Evolutionary conservation across 2,329 filamentous ascomycete genomes (phyloP), one percentile per base, ranked within the genome.

Genomic region (Ramularia endophylla): DNA sequence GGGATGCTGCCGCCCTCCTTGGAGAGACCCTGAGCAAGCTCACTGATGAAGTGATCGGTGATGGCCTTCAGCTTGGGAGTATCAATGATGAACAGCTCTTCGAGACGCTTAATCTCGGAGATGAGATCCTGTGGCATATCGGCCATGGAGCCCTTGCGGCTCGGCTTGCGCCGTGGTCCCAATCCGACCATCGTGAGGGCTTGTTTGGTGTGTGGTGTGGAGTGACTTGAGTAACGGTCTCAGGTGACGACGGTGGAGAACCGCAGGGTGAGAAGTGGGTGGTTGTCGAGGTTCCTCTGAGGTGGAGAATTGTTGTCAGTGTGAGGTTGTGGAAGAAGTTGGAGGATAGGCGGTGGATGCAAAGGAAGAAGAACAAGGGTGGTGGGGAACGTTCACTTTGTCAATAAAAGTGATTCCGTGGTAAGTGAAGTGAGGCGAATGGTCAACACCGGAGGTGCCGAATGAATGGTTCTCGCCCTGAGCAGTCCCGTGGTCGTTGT

Each of bases 1-100:
- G 90, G 89, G 17, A 98, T 97, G 64, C 83, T 94, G 46, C 88
- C 89, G 48, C 90, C 90, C 67, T 94, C 83, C 44, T 88, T 83
- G 40, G 77, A 85, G 40, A 97, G 74, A 84, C 86, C 88, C 68
- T 94, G 94, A 50, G 81, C 77, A 40, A 98, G 78, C 72, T 98
- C 92, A 25, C 75, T 76, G 37, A 94, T 75, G 64, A 98, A 98
- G 65, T 95, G 90, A 39, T 85, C 74, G 30, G 87, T 90, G 59
- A 98, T 89, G 52, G 83, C 68, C 77, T 97, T 97, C 41, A 97
- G 79, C 71, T 86, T 94, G 27, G 76, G 68, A 1, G 75, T 75
- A 52, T 84, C 77, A 33, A 97, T 80, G 8, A 81, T 85, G 67
- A 98, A 95, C 40, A 83, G 66, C 43, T 88, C 77, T 71, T 97